Evolutionary conservation across 305 asterid genomes (phyloP).

Genomic region (Plantago rigida): DNA sequence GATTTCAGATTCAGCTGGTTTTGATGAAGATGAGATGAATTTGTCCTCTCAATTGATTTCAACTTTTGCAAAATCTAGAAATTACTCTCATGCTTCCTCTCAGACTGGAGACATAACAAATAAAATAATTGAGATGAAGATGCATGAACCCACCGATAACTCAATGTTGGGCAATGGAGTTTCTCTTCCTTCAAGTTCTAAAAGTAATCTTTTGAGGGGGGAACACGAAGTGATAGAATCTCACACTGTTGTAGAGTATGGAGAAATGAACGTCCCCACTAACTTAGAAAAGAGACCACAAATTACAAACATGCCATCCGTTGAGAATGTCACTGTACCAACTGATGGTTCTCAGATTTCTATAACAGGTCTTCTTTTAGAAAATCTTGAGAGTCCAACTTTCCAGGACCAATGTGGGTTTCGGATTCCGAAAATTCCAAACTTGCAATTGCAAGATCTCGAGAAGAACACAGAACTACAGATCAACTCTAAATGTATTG

Average conservation of each 20-base stretch:
- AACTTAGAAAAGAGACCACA: constrained; percentile 30
- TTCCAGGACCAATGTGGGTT: constrained; percentile 28
- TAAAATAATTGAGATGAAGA: constrained; percentile 36
- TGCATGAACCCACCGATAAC: constrained; percentile 37
- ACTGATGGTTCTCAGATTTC: constrained; percentile 30
- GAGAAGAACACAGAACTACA: constrained; percentile 30
- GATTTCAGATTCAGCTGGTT: constrained; percentile 41
- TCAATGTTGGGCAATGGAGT: constrained; percentile 32
- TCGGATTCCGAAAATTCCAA: constrained; percentile 28
- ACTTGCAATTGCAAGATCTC: constrained; percentile 31
- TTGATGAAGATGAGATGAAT: constrained; percentile 35
- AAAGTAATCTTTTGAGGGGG: constrained; percentile 30
- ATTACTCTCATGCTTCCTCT: constrained; percentile 26
- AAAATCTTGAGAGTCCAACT: constrained; percentile 27
- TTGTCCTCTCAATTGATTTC: constrained; percentile 41
- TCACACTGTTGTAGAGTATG: constrained; percentile 28
- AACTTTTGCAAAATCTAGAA: constrained; percentile 33
- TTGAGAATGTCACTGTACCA: constrained; percentile 28
- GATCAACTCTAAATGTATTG: constrained; percentile 24
- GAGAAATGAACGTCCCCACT: constrained; percentile 30
- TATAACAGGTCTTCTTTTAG: constrained; percentile 31
- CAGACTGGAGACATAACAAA: constrained; percentile 34
- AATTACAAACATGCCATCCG: constrained; percentile 21
- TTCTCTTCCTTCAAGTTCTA: constrained; percentile 37
- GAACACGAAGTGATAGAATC: constrained; percentile 34